Evolutionary conservation across 2,329 filamentous ascomycete genomes (phyloP).

Genomic region (Trichoderma arundinaceum): DNA sequence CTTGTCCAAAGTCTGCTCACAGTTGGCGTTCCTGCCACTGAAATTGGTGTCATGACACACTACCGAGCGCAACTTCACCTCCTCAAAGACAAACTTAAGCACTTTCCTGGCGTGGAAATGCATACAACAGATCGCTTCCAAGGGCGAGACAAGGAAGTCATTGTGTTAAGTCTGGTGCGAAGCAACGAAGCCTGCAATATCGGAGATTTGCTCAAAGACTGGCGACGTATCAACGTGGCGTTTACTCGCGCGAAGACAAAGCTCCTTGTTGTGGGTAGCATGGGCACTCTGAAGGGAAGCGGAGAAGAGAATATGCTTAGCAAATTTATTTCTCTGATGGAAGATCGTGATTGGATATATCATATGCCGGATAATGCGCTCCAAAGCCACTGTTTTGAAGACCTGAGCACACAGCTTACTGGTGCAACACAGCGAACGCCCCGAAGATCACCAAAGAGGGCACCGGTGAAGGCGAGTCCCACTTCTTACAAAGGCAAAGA

Average conservation of each 20-base stretch:
- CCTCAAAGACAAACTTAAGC: slow-evolving; percentile 73
- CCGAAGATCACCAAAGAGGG: slow-evolving; percentile 40
- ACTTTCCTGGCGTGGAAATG: slow-evolving; percentile 75
- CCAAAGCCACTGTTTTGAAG: slow-evolving; percentile 71
- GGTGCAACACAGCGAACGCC: slow-evolving; percentile 40
- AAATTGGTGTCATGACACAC: slow-evolving; percentile 95
- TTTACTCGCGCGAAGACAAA: slow-evolving; percentile 94
- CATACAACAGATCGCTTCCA: slow-evolving; percentile 98
- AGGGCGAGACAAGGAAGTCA: slow-evolving; percentile 91
- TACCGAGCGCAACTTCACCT: slow-evolving; percentile 91
- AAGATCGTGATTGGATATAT: slow-evolving; percentile 77
- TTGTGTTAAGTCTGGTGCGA: slow-evolving; percentile 85
- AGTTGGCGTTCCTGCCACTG: slow-evolving; percentile 72
- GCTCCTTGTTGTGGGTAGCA: slow-evolving; percentile 84
- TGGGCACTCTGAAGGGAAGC: slow-evolving; percentile 75
- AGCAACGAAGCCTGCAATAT: slow-evolving; percentile 82
- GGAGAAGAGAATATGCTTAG: slow-evolving; percentile 77
- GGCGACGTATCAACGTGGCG: slow-evolving; percentile 92
- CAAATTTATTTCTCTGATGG: slow-evolving; percentile 78
- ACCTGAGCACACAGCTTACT: slow-evolving; percentile 56
- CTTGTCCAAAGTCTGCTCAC: slow-evolving; percentile 80
- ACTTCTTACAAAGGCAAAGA: slow-evolving; percentile 52
- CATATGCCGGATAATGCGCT: slow-evolving; percentile 70
- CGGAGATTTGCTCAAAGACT: slow-evolving; percentile 90
- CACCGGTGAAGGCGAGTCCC: neutral